phyloP scores from a whole-genome alignment of 768 basidiomycete genomes.

The Tulasnella sp. region DNA sequence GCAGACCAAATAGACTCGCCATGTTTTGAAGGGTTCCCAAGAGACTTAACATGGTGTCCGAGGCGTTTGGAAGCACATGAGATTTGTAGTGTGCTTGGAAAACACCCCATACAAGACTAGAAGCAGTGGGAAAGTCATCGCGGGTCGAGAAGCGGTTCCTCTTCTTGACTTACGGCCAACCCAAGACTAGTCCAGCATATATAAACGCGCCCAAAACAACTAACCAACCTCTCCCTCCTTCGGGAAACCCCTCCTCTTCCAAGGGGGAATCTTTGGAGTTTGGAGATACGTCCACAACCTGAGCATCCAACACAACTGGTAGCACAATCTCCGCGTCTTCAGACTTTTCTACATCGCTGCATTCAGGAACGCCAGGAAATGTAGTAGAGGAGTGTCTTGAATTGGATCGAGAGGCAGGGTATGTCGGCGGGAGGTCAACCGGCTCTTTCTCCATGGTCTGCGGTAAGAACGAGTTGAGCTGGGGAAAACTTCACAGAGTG shows the following conservation, averaged over 20 bases:
- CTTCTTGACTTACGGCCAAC: conserved; percentile 19
- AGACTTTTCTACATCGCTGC: not conserved
- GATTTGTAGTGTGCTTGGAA: conserved; percentile 30
- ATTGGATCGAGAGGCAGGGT: not conserved
- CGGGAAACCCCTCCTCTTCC: conserved; percentile 29
- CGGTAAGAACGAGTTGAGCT: not conserved
- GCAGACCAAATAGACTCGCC: not conserved
- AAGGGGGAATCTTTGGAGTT: not conserved
- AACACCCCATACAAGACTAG: conserved; percentile 30
- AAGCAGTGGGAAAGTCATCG: not conserved
- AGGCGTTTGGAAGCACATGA: conserved; percentile 28
- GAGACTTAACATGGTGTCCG: conserved; percentile 25
- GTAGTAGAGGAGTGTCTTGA: not conserved
- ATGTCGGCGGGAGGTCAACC: not conserved
- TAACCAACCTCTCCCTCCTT: conserved; percentile 32
- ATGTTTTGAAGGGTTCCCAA: conserved; percentile 27
- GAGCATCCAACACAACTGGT: not conserved
- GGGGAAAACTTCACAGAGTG: no score
- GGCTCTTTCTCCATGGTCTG: not conserved
- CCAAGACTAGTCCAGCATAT: conserved; percentile 20
- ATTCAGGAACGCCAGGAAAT: not conserved
- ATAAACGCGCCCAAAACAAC: conserved; percentile 29
- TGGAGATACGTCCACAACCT: not conserved
- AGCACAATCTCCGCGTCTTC: not conserved
- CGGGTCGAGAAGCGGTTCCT: not conserved